These are phyloP conservation scores for Emmonsiellopsis sp. DNA, from an alignment of 2,329 filamentous ascomycete species.

Conservation along the genomic window DNA sequence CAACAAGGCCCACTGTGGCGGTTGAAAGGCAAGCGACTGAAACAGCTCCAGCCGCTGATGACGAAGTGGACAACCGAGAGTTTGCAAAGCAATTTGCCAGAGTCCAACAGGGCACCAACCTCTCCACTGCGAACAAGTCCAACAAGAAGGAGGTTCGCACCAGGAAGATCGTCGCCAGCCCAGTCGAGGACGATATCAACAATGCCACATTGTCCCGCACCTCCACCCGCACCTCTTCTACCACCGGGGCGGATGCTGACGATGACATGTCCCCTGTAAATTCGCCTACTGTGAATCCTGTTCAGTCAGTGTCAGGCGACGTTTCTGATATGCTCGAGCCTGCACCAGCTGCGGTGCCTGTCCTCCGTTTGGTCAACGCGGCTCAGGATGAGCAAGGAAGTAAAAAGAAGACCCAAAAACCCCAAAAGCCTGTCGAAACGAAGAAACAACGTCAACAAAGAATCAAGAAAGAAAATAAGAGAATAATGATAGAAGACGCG, in stretches of 20 bases:
- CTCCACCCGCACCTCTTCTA: slow-evolving; percentile 57
- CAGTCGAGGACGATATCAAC: not conserved
- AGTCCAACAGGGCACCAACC: slow-evolving; percentile 58
- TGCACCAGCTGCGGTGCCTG: slow-evolving; percentile 52
- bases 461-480: slow-evolving; percentile 75
- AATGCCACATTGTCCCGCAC: slow-evolving; percentile 22
- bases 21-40: slow-evolving; percentile 15
- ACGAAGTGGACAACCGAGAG: slow-evolving; percentile 59
- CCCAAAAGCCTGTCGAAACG: slow-evolving; percentile 62
- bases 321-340: slow-evolving; percentile 88
- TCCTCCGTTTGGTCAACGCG: slow-evolving; percentile 67
- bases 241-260: slow-evolving; percentile 65
- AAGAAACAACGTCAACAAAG: slow-evolving; percentile 96
- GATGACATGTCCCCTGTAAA: slow-evolving; percentile 65
- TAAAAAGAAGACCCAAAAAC: slow-evolving; percentile 51
- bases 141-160: slow-evolving; percentile 60
- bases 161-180: not conserved
- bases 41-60: slow-evolving; percentile 33
- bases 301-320: slow-evolving; percentile 44
- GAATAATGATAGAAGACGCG: slow-evolving; percentile 62
- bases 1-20: slow-evolving; percentile 18
- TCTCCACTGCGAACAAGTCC: slow-evolving; percentile 36
- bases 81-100: slow-evolving; percentile 66
- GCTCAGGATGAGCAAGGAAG: slow-evolving; percentile 46
- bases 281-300: slow-evolving; percentile 50